phyloP scores from a whole-genome alignment of 805 yeast species.

The Kodamaea fukazawae region DNA sequence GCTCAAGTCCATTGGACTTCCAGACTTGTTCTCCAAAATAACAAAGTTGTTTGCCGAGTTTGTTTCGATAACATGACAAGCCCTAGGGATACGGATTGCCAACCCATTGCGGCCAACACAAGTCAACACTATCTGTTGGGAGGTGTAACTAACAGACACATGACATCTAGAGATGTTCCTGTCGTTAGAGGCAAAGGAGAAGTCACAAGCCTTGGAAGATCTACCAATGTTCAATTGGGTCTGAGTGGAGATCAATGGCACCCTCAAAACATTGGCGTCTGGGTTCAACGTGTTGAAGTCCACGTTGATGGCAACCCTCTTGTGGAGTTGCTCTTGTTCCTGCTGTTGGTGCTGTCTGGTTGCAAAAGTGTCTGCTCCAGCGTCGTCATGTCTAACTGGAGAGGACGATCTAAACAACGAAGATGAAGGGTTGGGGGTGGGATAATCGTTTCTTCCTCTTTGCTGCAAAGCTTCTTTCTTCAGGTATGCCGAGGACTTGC shows the following conservation, averaged over 20 bases:
- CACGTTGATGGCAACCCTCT: conserved; percentile 19
- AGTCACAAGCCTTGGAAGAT: conserved; percentile 59
- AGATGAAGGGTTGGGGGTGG: conserved; percentile 73
- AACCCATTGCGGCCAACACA: conserved; percentile 87
- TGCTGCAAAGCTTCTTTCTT: conserved; percentile 1
- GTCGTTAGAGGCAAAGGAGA: conserved; percentile 44
- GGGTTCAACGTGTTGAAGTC: conserved; percentile 39
- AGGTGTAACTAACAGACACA: conserved; percentile 47
- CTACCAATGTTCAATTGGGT: conserved; percentile 56
- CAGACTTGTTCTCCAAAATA: conserved; percentile 21
- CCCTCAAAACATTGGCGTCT: conserved; percentile 27
- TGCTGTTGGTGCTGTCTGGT: neutral
- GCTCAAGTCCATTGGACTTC: conserved; percentile 19
- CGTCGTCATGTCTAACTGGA: conserved; percentile 21
- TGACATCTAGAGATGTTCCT: conserved; percentile 69
- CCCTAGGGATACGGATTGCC: conserved; percentile 58
- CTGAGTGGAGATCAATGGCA: conserved; percentile 42
- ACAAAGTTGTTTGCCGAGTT: conserved; percentile 19
- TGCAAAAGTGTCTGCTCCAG: neutral
- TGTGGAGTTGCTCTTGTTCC: neutral
- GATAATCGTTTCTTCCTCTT: conserved; percentile 40
- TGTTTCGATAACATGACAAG: conserved; percentile 31
- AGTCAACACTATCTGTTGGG: conserved; percentile 48
- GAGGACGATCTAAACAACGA: conserved; percentile 42
- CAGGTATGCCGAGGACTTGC: neutral